Base-by-base conservation (phyloP, 228 moss, liverwort and hornwort species). In the Sphagnum magellanicum region DNA sequence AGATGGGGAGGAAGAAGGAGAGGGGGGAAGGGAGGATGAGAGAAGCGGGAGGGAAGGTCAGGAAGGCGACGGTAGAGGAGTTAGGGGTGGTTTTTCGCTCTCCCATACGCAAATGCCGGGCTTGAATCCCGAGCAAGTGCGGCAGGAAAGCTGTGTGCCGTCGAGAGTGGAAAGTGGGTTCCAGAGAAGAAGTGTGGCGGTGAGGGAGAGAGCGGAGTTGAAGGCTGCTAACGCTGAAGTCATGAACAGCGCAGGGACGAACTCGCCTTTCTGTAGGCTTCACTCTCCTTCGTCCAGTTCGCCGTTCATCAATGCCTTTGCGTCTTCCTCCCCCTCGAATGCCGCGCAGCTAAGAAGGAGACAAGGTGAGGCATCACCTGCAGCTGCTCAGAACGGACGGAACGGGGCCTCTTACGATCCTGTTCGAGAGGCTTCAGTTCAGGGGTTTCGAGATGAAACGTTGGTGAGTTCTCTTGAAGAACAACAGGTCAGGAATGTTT, bases 21-120 rank as follows among this genome's bases (percentile, higher is more conserved):
- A 81, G 0, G 72, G 68, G 4, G 74, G 61, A 10, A 77, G 78
- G 0, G 92, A 94, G 5, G 90, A 88, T 1, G 90, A 89, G n/a
- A 89, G 90, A 4, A 88, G 79, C 47, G 77, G 84, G 74, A 79
- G 83, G 63, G 88, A 89, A 4, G 83, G 89, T 50, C 87, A 88
- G 61, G 80, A 66, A 16, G 84, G 12, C 9, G 55, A 79, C 4
- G 85, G 75, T 11, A 86, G 73, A n/a, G 58, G 72, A 6, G 60
- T 71, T 12, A 53, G 73, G 9, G 74, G 74, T 10, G 51, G 53
- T 10, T 49, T 76, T 53, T 78, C 78, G 5, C 75, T 83, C 47
- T 63, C 79, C 63, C 87, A 81, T 61, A 64, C 81, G 49, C 81
- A 84, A 59, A 77, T 84, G 74, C 66, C 75, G 57, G 74, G 80